These are phyloP conservation scores for Iris pallida DNA, from an alignment of 116 monocot genomes.

Conservation along the genomic window DNA sequence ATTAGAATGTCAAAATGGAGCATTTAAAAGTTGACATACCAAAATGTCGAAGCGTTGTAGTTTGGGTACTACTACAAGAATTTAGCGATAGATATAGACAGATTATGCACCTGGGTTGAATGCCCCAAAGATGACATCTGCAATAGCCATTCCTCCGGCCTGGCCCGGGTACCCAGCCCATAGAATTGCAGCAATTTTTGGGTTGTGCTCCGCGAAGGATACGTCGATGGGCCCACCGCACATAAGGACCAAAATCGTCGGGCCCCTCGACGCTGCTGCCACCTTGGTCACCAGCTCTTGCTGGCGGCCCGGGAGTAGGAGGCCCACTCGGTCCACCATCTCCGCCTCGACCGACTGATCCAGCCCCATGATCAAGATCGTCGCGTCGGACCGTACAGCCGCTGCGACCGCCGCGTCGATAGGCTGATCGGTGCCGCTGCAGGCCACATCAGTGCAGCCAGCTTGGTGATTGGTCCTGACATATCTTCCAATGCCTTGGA, in stretches of 20 bases:
- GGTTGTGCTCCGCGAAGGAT: conserved; percentile 52
- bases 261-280: conserved; percentile 42
- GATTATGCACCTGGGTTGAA: conserved; percentile 43
- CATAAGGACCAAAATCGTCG: conserved; percentile 43
- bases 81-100: no score
- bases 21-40: no score
- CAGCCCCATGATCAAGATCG: conserved; percentile 43
- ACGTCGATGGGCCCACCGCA: conserved; percentile 58
- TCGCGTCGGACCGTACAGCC: conserved; percentile 35
- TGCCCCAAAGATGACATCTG: conserved; percentile 61
- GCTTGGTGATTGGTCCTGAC: conserved; percentile 27
- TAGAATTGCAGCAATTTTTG: conserved; percentile 40
- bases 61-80: no score
- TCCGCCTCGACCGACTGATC: conserved; percentile 61
- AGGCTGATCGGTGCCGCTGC: conserved; percentile 41
- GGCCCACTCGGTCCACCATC: conserved; percentile 26
- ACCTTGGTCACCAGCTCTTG: conserved; percentile 50
- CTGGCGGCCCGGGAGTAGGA: conserved; percentile 66
- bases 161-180: conserved; percentile 83
- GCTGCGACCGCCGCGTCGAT: conserved; percentile 35
- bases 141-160: conserved; percentile 59
- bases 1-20: no score
- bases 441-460: conserved; percentile 47
- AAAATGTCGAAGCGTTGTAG: no score
- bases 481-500: conserved; percentile 49